A percentile compares a stretch with the other conserved stretches of the same genome.
Conservation (phyloP, 2,329 filamentous ascomycete species). For the Ascomycota sp. region DNA sequence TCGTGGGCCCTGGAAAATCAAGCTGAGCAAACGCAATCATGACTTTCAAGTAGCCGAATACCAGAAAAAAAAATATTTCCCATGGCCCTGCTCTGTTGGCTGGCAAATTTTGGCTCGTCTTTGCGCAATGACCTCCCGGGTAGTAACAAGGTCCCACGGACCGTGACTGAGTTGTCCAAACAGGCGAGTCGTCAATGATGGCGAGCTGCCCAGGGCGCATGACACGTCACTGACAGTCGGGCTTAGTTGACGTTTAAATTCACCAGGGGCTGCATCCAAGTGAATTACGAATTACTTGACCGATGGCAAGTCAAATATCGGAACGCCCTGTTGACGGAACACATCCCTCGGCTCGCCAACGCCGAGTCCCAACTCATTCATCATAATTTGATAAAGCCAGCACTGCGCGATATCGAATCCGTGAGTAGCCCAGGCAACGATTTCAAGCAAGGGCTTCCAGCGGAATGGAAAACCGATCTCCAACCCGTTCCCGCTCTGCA, state of each 20-base stretch:
- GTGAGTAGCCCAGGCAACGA: conserved; percentile 4
- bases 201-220: too few species aligned
- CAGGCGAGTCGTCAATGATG: conserved; percentile 26
- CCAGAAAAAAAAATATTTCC: conserved; percentile 23
- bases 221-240: conserved; percentile 6
- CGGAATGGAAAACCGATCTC: conserved; percentile 7
- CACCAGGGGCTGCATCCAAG: conserved; percentile 74
- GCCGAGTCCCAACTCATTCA: conserved; percentile 7
- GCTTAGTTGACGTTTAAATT: conserved; percentile 63
- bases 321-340: conserved; percentile 11
- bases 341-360: conserved; percentile 6
- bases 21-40: conserved; percentile 67
- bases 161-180: conserved; percentile 47
- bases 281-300: conserved; percentile 60
- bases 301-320: conserved; percentile 56
- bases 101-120: conserved; percentile 41
- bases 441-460: conserved; percentile 1
- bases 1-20: conserved; percentile 48
- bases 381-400: conserved; percentile 5
- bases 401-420: conserved; percentile 6
- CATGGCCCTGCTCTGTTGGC: conserved; percentile 50
- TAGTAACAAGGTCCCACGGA: conserved; percentile 13
- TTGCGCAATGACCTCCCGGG: conserved; percentile 6
- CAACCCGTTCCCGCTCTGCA: conserved; percentile 8
- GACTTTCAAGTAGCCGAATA: conserved; percentile 30